Conservation (phyloP, 2,329 filamentous ascomycete species). For the Coleophoma cylindrospora region DNA sequence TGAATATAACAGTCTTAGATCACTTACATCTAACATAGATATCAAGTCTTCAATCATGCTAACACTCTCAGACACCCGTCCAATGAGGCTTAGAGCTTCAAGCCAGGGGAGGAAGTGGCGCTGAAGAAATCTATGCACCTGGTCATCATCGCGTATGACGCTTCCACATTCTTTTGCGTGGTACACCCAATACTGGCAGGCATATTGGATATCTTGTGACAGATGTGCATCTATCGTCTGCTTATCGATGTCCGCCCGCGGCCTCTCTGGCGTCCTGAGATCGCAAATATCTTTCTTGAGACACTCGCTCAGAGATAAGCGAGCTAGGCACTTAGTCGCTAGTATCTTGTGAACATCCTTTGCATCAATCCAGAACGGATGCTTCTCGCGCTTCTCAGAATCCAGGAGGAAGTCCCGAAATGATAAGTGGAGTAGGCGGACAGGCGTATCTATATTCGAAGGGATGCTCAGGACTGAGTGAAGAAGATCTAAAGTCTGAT, state of each 20-base stretch:
- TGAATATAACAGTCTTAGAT: too few relatives aligned
- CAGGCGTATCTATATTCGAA: background rate
- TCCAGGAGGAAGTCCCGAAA: conserved; percentile 14
- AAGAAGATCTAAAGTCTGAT: background rate
- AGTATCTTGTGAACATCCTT: conserved; percentile 24
- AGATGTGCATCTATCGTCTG: conserved; percentile 17
- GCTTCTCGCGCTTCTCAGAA: conserved; percentile 16
- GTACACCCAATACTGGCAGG: conserved; percentile 33
- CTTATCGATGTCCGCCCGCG: conserved; percentile 16
- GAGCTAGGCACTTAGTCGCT: conserved; percentile 27
- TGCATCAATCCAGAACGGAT: conserved; percentile 31
- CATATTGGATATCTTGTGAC: conserved; percentile 31
- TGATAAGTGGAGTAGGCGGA: background rate
- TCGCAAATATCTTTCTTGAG: conserved; percentile 32
- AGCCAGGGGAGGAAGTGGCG: conserved; percentile 30
- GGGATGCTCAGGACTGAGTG: background rate
- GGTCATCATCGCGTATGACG: conserved; percentile 21
- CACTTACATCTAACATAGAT: background rate
- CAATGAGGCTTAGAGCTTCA: conserved; percentile 4
- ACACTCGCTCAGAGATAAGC: conserved; percentile 23
- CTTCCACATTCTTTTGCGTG: conserved; percentile 25
- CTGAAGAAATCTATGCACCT: conserved; percentile 28
- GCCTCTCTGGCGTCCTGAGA: conserved; percentile 20
- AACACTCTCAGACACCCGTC: background rate
- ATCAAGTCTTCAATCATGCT: background rate